Conservation (phyloP, 140 eudicot genomes). For the Anethum foeniculum region DNA sequence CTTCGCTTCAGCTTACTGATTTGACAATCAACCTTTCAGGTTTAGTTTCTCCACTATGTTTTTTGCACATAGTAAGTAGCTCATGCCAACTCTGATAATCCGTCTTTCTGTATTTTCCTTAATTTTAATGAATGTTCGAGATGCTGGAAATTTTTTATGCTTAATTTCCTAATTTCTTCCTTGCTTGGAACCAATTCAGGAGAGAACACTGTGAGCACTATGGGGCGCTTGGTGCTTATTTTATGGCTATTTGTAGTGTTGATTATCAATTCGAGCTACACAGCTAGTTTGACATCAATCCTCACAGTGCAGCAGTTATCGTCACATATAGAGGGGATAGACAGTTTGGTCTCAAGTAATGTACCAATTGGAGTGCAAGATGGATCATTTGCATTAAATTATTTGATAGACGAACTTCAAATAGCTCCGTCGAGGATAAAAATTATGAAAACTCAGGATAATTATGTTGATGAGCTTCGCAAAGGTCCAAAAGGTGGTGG, state of each 20-base stretch:
- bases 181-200: slow-evolving; percentile 33
- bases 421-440: slow-evolving; percentile 64
- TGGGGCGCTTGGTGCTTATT: slow-evolving; percentile 79
- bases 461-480: slow-evolving; percentile 46
- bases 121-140: background rate
- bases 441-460: slow-evolving; percentile 42
- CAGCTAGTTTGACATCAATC: slow-evolving; percentile 98
- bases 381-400: slow-evolving; percentile 81
- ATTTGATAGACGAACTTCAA: slow-evolving; percentile 55
- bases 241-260: slow-evolving; percentile 79
- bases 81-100: slow-evolving; percentile 2
- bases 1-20: background rate
- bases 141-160: background rate
- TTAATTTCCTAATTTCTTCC: background rate
- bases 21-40: slow-evolving; percentile 34
- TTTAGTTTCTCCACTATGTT: slow-evolving; percentile 98
- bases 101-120: slow-evolving; percentile 38
- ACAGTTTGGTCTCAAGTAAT: slow-evolving; percentile 53
- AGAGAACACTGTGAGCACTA: slow-evolving; percentile 88
- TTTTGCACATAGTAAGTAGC: slow-evolving; percentile 89
- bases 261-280: slow-evolving; percentile 80
- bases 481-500: slow-evolving; percentile 79
- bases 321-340: slow-evolving; percentile 70
- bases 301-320: slow-evolving; percentile 81
- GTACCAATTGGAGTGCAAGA: slow-evolving; percentile 92